Evolutionary conservation across 306 rosid species (phyloP).

Genomic region (Glycine tomentella): DNA sequence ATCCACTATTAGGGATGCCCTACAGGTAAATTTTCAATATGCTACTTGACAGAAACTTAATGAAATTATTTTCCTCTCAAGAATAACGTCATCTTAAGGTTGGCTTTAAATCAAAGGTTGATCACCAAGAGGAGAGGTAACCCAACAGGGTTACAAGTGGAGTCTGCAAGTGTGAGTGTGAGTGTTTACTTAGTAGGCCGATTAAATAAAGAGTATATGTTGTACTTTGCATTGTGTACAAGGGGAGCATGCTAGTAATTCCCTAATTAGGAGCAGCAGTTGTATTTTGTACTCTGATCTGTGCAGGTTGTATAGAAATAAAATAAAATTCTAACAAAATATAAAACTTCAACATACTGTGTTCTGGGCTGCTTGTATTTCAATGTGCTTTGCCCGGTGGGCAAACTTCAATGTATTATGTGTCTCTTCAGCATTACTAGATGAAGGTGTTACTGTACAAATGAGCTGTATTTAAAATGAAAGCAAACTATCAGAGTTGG

Average conservation of each 20-base stretch:
- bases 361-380: conserved; percentile 95
- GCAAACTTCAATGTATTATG: conserved; percentile 97
- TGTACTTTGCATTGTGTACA: conserved; percentile 9
- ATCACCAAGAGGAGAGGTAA: not conserved
- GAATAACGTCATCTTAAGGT: not conserved
- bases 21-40: not conserved
- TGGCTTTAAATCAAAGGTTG: not conserved
- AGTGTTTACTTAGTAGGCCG: not conserved
- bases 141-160: not conserved
- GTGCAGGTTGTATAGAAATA: conserved; percentile 32
- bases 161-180: not conserved
- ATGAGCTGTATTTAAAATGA: conserved; percentile 76
- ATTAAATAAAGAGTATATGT: not conserved
- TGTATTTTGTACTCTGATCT: not conserved
- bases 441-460: conserved; percentile 97
- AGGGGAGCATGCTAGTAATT: not conserved
- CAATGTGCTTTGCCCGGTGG: conserved; percentile 94
- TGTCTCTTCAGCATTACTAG: conserved; percentile 96
- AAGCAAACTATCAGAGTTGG: conserved; percentile 43
- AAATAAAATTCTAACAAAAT: not conserved
- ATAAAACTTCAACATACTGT: conserved; percentile 56
- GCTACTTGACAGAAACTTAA: not conserved
- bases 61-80: not conserved
- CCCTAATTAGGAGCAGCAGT: not conserved
- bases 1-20: not conserved